phyloP scores from a whole-genome alignment of 2,329 filamentous ascomycete species.

The Orbilia brochopaga region DNA sequence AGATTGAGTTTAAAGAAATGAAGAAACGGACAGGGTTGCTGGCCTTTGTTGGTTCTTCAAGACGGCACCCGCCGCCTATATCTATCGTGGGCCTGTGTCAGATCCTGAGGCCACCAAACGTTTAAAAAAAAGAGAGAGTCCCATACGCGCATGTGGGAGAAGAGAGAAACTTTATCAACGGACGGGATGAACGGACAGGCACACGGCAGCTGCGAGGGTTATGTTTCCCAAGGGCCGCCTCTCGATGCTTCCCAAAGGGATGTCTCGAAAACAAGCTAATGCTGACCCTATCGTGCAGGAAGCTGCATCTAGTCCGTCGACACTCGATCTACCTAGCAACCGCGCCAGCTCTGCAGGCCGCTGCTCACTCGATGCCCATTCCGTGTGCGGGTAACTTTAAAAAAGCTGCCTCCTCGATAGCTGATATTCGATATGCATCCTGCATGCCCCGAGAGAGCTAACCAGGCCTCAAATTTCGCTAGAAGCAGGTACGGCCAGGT shows the following conservation, averaged over 20 bases:
- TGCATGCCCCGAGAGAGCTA: conserved; percentile 40
- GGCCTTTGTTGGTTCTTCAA: not conserved
- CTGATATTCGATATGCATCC: conserved; percentile 39
- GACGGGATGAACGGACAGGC: not conserved
- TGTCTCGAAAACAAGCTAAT: conserved; percentile 1
- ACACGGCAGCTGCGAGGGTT: not conserved
- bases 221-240: not conserved
- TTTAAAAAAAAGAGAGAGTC: no score
- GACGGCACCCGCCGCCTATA: not conserved
- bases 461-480: conserved; percentile 13
- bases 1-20: not conserved
- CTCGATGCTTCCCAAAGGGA: not conserved
- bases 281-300: conserved; percentile 5
- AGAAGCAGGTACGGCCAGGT: not conserved
- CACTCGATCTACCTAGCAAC: not conserved
- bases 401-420: conserved; percentile 1
- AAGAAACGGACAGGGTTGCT: not conserved
- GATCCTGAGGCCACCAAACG: no score
- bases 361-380: not conserved
- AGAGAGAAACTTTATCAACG: not conserved
- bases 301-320: not conserved
- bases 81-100: not conserved
- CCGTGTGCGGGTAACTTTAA: conserved; percentile 23
- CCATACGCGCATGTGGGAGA: not conserved
- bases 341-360: not conserved